Conservation (phyloP, 2,329 filamentous ascomycete genomes). For the Truncatella angustata region DNA sequence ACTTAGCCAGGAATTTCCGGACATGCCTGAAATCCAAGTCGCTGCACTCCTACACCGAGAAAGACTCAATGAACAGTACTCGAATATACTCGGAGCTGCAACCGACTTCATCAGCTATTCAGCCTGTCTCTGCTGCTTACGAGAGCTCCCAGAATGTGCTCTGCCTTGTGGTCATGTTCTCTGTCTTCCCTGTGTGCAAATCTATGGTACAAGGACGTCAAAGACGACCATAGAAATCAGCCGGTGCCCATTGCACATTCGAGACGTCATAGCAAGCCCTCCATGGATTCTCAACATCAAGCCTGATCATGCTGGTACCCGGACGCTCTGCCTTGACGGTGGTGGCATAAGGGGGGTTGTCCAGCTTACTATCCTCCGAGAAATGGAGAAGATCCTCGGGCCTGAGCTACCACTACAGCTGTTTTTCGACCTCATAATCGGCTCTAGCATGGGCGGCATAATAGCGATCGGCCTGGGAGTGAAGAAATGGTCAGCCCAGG, state of each 20-base stretch:
- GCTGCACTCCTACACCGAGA: constrained; percentile 28
- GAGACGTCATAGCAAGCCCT: constrained; percentile 26
- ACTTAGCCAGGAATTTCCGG: constrained; percentile 25
- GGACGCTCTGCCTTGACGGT: constrained; percentile 28
- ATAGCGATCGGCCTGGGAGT: constrained; percentile 29
- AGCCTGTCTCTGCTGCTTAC: constrained; percentile 29
- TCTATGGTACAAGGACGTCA: constrained; percentile 28
- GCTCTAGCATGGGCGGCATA: constrained; percentile 27
- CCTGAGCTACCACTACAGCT: constrained; percentile 27
- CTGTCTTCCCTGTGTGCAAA: constrained; percentile 27
- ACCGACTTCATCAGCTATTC: constrained; percentile 28
- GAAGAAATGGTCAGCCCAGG: constrained; percentile 30
- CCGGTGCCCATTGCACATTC: constrained; percentile 28
- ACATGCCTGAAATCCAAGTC: constrained; percentile 27
- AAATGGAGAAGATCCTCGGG: constrained; percentile 28
- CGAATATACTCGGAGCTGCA: constrained; percentile 25
- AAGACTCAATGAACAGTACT: constrained; percentile 28
- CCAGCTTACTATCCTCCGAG: constrained; percentile 25
- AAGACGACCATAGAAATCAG: constrained; percentile 30
- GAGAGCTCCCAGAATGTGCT: constrained; percentile 29
- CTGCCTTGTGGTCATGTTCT: constrained; percentile 30
- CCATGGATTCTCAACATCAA: constrained; percentile 28
- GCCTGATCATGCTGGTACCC: constrained; percentile 25
- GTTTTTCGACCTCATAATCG: constrained; percentile 31
- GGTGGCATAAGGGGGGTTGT: constrained; percentile 28